Evolutionary conservation across 1,284 basidiomycete species (phyloP), one percentile per base, ranked within the genome.

Genomic region (Naganishia albida): DNA sequence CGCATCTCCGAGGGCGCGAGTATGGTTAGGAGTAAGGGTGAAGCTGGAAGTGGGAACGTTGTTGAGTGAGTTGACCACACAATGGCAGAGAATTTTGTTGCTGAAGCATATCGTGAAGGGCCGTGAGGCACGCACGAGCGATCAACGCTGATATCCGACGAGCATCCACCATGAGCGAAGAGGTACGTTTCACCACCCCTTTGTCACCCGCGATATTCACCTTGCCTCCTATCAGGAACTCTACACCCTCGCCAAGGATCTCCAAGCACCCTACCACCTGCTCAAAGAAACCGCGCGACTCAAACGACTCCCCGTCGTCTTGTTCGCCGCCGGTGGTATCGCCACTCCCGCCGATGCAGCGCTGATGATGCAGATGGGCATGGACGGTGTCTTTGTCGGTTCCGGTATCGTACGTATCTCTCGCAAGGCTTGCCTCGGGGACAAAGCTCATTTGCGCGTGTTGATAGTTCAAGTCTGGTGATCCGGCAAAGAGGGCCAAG

Each of bases 341-440:
- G 94, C 96, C 56, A 98, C 95, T 6, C 95, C 95, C 89, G 89
- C 93, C 70, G 95, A 99, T 78, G 96, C 95, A 25, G 96, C 96
- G 3, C 81, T 99, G 70, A 97, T 99, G 95, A 99, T 99, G 95
- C 94, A 98, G 77, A 86, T 99, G 43, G 94, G 95, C 55, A 94
- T 92, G 78, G 95, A 99, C 77, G 95, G 96, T 83, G 91, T 93
- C 46, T 93, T 92, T 72, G 93, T 96, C 70, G 93, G 94, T 30
- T 96, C 92, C 28, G 93, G 93, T 59, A 93, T 96, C 76, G 91
- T 91, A 72, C 68, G 88, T 83, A 15, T 23, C 49, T 13, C 39
- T 0, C 1, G 15, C 16, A 15, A 1, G n/a, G 18, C 34, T n/a
- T 3, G 2, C 6, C 7, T 16, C 18, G 52, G n/a, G 20, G 10